Conservation (phyloP, 2,329 filamentous ascomycete species). For the Pyrenophora teres region DNA sequence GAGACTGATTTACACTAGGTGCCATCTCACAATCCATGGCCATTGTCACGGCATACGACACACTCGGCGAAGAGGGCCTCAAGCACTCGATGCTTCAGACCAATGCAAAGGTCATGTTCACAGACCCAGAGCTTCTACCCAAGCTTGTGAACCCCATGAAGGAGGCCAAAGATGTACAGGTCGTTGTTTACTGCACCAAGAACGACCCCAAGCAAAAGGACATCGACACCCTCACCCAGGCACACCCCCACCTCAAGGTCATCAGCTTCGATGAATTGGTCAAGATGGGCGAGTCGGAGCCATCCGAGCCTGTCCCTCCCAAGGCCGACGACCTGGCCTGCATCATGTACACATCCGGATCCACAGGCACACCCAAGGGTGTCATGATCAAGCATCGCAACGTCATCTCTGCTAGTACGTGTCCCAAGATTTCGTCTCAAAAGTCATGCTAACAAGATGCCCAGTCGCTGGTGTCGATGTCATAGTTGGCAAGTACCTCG, state of each 20-base stretch:
- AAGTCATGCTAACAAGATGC: slow-evolving; percentile 14
- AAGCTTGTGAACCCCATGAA: slow-evolving; percentile 60
- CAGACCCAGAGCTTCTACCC: slow-evolving; percentile 74
- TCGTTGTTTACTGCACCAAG: slow-evolving; percentile 64
- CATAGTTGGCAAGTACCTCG: slow-evolving; percentile 77
- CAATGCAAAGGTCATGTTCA: slow-evolving; percentile 79
- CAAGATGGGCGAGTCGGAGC: slow-evolving; percentile 66
- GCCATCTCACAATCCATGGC: slow-evolving; percentile 82
- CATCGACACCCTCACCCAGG: slow-evolving; percentile 59
- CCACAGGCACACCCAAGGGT: slow-evolving; percentile 87
- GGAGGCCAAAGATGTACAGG: slow-evolving; percentile 60
- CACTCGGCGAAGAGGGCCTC: slow-evolving; percentile 81
- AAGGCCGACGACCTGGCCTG: slow-evolving; percentile 79
- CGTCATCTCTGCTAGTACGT: slow-evolving; percentile 76
- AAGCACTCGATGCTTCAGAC: slow-evolving; percentile 86
- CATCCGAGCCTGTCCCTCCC: slow-evolving; percentile 72
- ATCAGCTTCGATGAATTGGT: slow-evolving; percentile 61
- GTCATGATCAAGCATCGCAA: slow-evolving; percentile 80
- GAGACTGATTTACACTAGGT: slow-evolving; percentile 45
- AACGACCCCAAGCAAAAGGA: slow-evolving; percentile 58
- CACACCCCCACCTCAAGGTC: slow-evolving; percentile 59
- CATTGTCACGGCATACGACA: slow-evolving; percentile 95
- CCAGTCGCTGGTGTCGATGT: slow-evolving; percentile 75
- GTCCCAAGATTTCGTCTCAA: neutral
- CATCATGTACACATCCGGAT: slow-evolving; percentile 82